These are phyloP conservation scores for Gyromitra esculenta DNA, from an alignment of 2,329 filamentous ascomycete genomes.

Conservation along the genomic window DNA sequence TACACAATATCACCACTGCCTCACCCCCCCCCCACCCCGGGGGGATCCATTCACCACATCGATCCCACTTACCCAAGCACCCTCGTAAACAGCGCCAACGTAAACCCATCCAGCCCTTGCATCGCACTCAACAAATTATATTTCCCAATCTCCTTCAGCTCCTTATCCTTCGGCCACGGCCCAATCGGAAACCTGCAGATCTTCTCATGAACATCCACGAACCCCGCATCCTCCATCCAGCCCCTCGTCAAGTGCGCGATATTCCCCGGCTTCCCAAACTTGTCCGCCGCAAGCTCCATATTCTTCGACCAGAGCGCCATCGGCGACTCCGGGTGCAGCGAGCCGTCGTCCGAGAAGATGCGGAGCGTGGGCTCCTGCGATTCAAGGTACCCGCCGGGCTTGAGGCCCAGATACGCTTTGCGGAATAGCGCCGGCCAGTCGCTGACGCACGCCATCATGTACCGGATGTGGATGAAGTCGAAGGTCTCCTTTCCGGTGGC, in stretches of 20 bases:
- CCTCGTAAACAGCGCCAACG: conserved; percentile 55
- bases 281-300: conserved; percentile 34
- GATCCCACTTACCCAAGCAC: conserved; percentile 37
- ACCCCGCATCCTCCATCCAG: conserved; percentile 62
- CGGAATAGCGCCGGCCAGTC: conserved; percentile 57
- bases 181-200: conserved; percentile 68
- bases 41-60: not conserved
- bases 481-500: conserved; percentile 56
- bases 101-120: conserved; percentile 56
- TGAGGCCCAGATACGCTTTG: conserved; percentile 56
- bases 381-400: conserved; percentile 65
- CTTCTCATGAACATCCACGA: conserved; percentile 66
- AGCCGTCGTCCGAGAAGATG: conserved; percentile 51
- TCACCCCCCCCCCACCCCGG: not conserved
- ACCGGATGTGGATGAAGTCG: conserved; percentile 58
- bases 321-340: conserved; percentile 34
- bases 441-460: conserved; percentile 57
- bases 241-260: conserved; percentile 51
- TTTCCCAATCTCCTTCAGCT: conserved; percentile 55
- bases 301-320: conserved; percentile 51
- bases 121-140: conserved; percentile 55
- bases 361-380: conserved; percentile 54
- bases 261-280: conserved; percentile 49
- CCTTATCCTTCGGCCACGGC: conserved; percentile 64
- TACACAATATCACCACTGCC: not conserved